Base-by-base conservation (phyloP, 257 asterid genomes). In the Coffea eugenioides region DNA sequence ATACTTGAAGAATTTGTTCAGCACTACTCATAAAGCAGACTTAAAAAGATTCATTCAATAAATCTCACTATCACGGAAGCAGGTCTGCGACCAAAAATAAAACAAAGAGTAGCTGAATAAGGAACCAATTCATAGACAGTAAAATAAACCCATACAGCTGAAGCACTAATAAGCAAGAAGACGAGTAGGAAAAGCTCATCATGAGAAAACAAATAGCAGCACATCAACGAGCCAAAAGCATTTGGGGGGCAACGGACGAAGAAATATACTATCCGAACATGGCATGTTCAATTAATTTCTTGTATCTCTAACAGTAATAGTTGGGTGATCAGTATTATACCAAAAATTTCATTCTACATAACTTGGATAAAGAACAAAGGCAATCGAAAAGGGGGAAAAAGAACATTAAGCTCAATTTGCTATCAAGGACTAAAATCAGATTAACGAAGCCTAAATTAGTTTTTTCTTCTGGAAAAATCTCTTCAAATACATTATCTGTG, bases 391-490 rank as follows among this genome's bases (percentile, higher is more conserved):
- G 34, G 34, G 34, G 34, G 34, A 31, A 8, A 57, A 45, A 62
- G 71, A 59, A 31, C 66, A 43, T 15, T 54, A 36, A 78, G 64
- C 81, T 74, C 75, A 73, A 70, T 79, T 72, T 70, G 75, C 76
- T 74, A 72, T n/a, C 69, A 52, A 49, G 78, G 34, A 77, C 61
- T 70, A 81, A 86, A 74, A 76, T 67, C 75, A 56, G 66, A 79
- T 76, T 45, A 78, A 73, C 65, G 75, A 74, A 82, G 25, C 80
- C 91, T 93, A 94, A 34, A 94, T 94, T 79, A 93, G 90, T 90
- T 93, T 91, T 85, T 93, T 94, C 97, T 90, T 91, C 68, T 84
- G 97, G 90, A 94, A 94, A 85, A 85, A 91, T 69, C 79, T 87
- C 90, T 91, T 90, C 73, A 94, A 84, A 80, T 93, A 84, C 84